Conservation (phyloP, 2,329 filamentous ascomycete species). For the Aotearoamyces nothofagi region DNA sequence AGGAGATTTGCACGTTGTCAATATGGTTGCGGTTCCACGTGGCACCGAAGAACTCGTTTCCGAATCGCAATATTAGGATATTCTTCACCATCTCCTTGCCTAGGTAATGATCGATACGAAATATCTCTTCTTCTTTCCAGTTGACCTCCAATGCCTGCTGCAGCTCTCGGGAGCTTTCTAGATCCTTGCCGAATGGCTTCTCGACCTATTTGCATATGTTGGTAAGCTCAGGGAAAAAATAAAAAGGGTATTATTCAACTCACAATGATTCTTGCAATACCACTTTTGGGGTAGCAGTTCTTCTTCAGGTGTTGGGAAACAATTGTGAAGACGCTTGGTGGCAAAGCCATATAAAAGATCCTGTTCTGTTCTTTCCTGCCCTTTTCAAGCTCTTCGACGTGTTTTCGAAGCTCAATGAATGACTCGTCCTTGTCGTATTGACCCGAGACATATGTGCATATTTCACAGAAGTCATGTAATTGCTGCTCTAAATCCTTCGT, state of each 20-base stretch:
- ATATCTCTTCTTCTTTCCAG: slow-evolving; percentile 98
- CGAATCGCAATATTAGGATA: slow-evolving; percentile 92
- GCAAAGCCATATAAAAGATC: slow-evolving; percentile 98
- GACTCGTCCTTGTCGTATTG: slow-evolving; percentile 97
- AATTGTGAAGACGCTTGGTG: slow-evolving; percentile 93
- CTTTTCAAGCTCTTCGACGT: slow-evolving; percentile 74
- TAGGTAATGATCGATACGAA: slow-evolving; percentile 98
- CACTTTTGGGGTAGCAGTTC: slow-evolving; percentile 86
- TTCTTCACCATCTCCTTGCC: slow-evolving; percentile 99
- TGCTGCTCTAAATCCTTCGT: slow-evolving; percentile 96
- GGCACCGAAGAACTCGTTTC: slow-evolving; percentile 95
- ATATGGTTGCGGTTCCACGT: slow-evolving; percentile 99
- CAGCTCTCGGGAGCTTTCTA: slow-evolving; percentile 83
- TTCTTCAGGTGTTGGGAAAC: slow-evolving; percentile 95
- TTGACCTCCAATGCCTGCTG: slow-evolving; percentile 91
- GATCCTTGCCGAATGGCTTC: slow-evolving; percentile 98
- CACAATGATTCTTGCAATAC: slow-evolving; percentile 89
- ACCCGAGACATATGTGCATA: slow-evolving; percentile 90
- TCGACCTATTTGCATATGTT: slow-evolving; percentile 50
- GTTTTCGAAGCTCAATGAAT: slow-evolving; percentile 71
- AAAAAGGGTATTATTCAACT: slow-evolving; percentile 21
- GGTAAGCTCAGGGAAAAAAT: too few relatives aligned
- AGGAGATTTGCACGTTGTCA: slow-evolving; percentile 97
- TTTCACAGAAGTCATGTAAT: slow-evolving; percentile 71
- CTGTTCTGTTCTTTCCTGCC: slow-evolving; percentile 73